phyloP scores from a whole-genome alignment of 306 rosid species.

The Rosa persica region DNA sequence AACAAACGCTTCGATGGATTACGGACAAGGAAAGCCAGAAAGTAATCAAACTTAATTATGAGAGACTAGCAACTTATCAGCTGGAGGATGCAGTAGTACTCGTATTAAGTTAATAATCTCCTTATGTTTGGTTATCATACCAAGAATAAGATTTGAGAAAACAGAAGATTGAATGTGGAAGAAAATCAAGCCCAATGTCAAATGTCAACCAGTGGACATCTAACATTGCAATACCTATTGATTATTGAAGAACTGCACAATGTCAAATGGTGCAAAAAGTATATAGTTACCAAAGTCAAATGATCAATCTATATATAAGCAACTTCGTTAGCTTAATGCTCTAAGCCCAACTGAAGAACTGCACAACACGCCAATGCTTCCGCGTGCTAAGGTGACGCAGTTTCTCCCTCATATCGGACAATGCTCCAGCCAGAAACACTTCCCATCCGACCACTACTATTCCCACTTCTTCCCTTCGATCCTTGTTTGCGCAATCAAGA shows the following conservation, averaged over 20 bases:
- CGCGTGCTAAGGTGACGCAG: too few relatives aligned
- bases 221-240: too few relatives aligned
- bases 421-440: too few relatives aligned
- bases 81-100: background rate
- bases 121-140: background rate
- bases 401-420: too few relatives aligned
- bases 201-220: background rate
- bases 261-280: background rate
- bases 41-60: background rate
- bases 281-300: background rate
- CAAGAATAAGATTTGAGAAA: background rate
- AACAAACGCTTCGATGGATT: background rate
- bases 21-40: background rate
- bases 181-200: background rate
- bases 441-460: too few relatives aligned
- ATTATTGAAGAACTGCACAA: too few relatives aligned
- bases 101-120: background rate
- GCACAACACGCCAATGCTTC: too few relatives aligned
- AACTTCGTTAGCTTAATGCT: background rate
- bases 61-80: background rate
- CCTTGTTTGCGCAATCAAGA: too few relatives aligned
- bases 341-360: too few relatives aligned
- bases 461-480: too few relatives aligned
- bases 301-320: background rate
- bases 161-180: background rate